Base-by-base conservation (phyloP, 306 rosid genomes). In the Ceratonia siliqua region DNA sequence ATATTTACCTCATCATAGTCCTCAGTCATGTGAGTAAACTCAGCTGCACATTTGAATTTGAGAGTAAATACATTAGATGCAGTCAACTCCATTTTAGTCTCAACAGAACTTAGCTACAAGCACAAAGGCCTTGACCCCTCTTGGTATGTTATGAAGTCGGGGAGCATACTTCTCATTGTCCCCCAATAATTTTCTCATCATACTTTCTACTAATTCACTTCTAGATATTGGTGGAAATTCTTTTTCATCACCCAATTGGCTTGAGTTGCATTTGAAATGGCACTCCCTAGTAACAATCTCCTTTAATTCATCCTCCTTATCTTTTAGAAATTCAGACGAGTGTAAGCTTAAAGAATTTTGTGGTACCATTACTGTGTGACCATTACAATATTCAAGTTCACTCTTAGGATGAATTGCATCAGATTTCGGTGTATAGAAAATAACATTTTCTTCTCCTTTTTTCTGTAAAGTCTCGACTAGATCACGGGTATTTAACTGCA, bases 161-260 rank as follows among this genome's bases (percentile, higher is more conserved):
- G 89, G 64, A 50, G 73, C 53, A 74, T 90, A 87, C 43, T 80
- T 80, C 32, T 86, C 94, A 45, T 81, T 80, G 33, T 79, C 85
- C 2, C 42, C 54, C 62, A 87, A 48, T 54, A 82, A 42, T 73
- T 88, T 88, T 62, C 78, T 90, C 55, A 90, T 83, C 41, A 82
- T 61, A 14, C 61, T 68, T 78, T 89, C 95, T 49, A 93, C 80
- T 14, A 86, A 65, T 69, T 87, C 91, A 49, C 97, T 89, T 87
- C 91, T 90, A 32, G 97, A 90, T 15, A 93, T 85, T 73, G 90
- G 79, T 22, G 98, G 98, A 80, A 93, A 93, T 97, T 93, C n/a
- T n/a, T n/a, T n/a, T n/a, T n/a, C n/a, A n/a, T n/a, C n/a, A n/a
- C 58, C 71, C 70, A 78, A 72, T 30, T 76, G 84, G 56, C 38